Evolutionary conservation across 495 filamentous ascomycete species (phyloP), one percentile per base, ranked within the genome.

Genomic region (Neurospora sp.): DNA sequence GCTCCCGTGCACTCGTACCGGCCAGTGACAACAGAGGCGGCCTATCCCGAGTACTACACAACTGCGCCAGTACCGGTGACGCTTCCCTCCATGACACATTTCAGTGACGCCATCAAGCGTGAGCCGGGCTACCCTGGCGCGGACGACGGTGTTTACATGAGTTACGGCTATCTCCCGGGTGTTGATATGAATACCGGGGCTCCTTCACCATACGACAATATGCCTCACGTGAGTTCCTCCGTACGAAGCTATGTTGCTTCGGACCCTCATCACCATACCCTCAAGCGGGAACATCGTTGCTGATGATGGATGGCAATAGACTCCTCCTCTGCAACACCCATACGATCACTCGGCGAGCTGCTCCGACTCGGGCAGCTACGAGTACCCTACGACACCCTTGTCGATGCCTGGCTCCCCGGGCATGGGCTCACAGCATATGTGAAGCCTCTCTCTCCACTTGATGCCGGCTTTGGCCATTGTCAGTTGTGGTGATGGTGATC

Each of bases 271-370:
- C 79, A 76, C 75, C 79, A 77, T 79, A 70, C 76, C 78, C 72
- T 78, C 72, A 75, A 71, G 72, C 79, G 78, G 79, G 77, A 82
- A 78, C 78, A 76, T 74, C 79, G 81, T 83, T 85, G 82, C 84
- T 85, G 84, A 85, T 80, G 79, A 78, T 81, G 80, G 76, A 73
- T 76, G 77, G 70, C 61, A 65, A 77, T 86, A 96, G 93, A 95
- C 94, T 83, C 94, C 94, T 83, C 89, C 93, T 78, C 88, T 96
- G 78, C 90, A 90, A 76, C 91, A 94, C 75, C 90, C 91, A 20
- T 93, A 91, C 82, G 92, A 94, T 75, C 89, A 90, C 77, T 94
- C 93, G 71, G 83, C 85, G 71, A 81, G 84, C 78, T 83, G 90
- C 82, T 85, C 91, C 77, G 83, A 91, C 82, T 78, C 84, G 81